Base-by-base conservation (phyloP, 2,329 filamentous ascomycete species). In the Colletotrichum destructivum region DNA sequence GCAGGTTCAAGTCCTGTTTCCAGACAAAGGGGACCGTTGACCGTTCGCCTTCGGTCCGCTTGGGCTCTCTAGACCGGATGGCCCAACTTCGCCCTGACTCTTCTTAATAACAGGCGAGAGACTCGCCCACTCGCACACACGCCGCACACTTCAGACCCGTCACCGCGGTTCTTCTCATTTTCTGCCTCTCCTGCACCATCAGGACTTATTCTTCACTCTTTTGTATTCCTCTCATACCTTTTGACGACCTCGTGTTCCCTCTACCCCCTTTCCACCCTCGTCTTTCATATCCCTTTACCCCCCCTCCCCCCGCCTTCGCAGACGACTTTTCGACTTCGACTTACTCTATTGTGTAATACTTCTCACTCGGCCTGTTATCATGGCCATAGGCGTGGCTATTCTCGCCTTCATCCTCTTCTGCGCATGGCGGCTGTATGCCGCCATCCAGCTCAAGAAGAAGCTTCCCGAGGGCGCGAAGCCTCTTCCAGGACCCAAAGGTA, bases 401-500 rank as follows among this genome's bases (percentile, higher is more conserved):
- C 46, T 71, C 69, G 69, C 44, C 52, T 71, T 71, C 46, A 69
- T 71, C 11, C 23, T 51, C 31, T 71, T 71, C 60, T 71, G 69
- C 54, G 69, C 69, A 57, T 71, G 69, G 69, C 69, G 69, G 42
- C 47, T 73, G 13, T 72, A 62, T 18, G 16, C 55, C 9, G 59
- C 72, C 23, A 55, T 73, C 44, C 31, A 57, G 59, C 68, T 71
- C n/a, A 69, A 74, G 56, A 74, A 69, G 54, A 75, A 65, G 59
- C 68, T 79, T n/a, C 78, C 76, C 0, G 73, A 73, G n/a, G 80
- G 79, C 11, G 67, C 62, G 8, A 74, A 73, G 47, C 78, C 75
- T 9, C 75, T 81, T 11, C 79, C 80, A 1, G 79, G 80, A 0
- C 80, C 79, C 12, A 72, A 59, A 56, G 73, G 79, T 80, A 66